These are phyloP conservation scores for Begonia peltatifolia DNA, from an alignment of 306 rosid genomes.

Conservation along the genomic window DNA sequence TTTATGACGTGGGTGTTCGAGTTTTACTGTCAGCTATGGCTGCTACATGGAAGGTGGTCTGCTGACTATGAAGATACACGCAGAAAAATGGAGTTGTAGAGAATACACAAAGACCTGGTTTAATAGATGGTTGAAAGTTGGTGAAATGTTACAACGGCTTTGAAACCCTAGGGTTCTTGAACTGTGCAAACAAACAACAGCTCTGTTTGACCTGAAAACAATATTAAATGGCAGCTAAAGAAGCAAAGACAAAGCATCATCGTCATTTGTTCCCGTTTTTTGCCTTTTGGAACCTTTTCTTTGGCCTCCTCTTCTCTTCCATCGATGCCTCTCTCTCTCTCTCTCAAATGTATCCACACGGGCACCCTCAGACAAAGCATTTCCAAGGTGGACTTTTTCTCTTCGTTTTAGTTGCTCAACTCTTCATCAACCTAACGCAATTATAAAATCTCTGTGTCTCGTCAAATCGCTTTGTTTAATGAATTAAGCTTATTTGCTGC, in stretches of 20 bases:
- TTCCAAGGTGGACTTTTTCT: not conserved
- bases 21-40: too few species aligned
- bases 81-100: not conserved
- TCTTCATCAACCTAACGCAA: too few species aligned
- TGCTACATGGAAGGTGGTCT: too few species aligned
- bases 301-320: slow-evolving; percentile 53
- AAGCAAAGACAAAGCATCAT: slow-evolving; percentile 45
- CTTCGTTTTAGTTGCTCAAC: too few species aligned
- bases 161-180: slow-evolving; percentile 10
- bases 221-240: slow-evolving; percentile 14
- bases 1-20: too few species aligned
- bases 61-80: too few species aligned
- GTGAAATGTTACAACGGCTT: slow-evolving; percentile 35
- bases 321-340: slow-evolving; percentile 36
- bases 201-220: slow-evolving; percentile 12
- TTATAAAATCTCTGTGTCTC: too few species aligned
- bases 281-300: slow-evolving; percentile 54
- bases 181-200: slow-evolving; percentile 18
- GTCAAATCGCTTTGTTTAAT: too few species aligned
- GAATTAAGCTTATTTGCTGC: too few species aligned
- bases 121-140: slow-evolving; percentile 1
- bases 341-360: not conserved
- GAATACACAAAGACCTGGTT: slow-evolving; percentile 16
- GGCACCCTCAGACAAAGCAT: not conserved
- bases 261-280: slow-evolving; percentile 64